Evolutionary conservation across 345 rosid genomes (phyloP), one percentile per base, ranked within the genome.

Genomic region (Crucihimalaya himalaica): DNA sequence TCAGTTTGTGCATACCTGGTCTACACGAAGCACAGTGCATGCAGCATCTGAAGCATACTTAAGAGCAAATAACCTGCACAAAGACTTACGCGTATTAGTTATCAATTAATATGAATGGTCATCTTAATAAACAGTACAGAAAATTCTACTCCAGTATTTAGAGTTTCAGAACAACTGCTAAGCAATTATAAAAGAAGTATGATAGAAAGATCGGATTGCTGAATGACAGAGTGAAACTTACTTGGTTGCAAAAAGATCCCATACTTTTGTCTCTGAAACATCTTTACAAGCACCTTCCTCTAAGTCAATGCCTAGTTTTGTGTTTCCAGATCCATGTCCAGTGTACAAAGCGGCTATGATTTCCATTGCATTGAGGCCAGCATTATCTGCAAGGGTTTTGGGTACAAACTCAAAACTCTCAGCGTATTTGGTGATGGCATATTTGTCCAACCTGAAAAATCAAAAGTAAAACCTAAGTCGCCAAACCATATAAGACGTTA

Each of bases 331-430:
- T 15, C 97, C 94, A 78, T 92, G 99, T 46, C 89, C 93, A 54
- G 90, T 92, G 80, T 92, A 96, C 15, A 92, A 85, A 29, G 97
- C 82, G 4, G 96, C 92, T 79, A 92, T 96, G 61, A 96, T 86
- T 78, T 96, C 98, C 96, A 92, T 86, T 9, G 98, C 89, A 78
- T 92, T 88, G 53, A 96, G 93, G 32, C 99, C 99, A 69, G 97
- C 98, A 80, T 92, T 96, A 75, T 96, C 99, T 27, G 97, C 89
- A 52, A 96, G 82, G 12, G 95, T 92, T 75, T 80, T 86, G 15
- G 98, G 97, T 34, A 96, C 86, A 94, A 92, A 86, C 88, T 96
- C 98, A 81, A 96, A 96, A 77, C 97, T 92, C 84, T 92, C 97
- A 7, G 98, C 98, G 78, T 90, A 96, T 70, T 96, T 96, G 23